These are phyloP conservation scores for Noccaea bulbosa DNA, from an alignment of 345 rosid species.

Conservation along the genomic window DNA sequence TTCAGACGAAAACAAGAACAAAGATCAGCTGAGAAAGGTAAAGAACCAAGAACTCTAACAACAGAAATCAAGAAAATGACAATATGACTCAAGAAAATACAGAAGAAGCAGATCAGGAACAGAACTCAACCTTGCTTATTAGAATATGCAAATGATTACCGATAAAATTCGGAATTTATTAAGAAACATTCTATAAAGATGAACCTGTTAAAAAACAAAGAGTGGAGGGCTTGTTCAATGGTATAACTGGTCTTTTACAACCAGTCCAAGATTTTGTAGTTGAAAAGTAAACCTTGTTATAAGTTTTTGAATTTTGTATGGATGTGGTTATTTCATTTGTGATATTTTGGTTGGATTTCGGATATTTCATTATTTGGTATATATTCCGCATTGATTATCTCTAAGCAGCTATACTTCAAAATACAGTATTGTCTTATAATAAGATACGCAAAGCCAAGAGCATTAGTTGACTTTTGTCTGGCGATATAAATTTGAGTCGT, in stretches of 20 bases:
- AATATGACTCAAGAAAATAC: neutral
- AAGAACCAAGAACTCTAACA: neutral
- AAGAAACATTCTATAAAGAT: constrained; percentile 1
- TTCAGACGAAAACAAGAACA: neutral
- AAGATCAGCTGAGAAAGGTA: neutral
- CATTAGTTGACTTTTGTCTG: constrained; percentile 31
- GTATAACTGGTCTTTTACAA: neutral
- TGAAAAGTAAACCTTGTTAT: constrained; percentile 15
- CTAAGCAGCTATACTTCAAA: neutral
- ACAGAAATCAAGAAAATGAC: constrained; percentile 5
- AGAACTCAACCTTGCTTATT: constrained; percentile 11
- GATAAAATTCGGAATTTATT: constrained; percentile 1
- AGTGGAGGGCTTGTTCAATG: constrained; percentile 2
- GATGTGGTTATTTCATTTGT: neutral
- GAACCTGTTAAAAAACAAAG: neutral
- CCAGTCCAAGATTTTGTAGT: neutral
- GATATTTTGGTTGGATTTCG: neutral
- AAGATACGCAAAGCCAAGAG: constrained; percentile 12
- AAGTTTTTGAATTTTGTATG: neutral
- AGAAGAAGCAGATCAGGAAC: neutral
- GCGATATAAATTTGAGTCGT: neutral
- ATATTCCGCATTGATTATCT: neutral
- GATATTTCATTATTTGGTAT: neutral
- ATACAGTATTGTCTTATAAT: neutral
- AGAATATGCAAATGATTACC: constrained; percentile 4